Conservation (phyloP, 306 rosid species). For the Oemleria cerasiformis region DNA sequence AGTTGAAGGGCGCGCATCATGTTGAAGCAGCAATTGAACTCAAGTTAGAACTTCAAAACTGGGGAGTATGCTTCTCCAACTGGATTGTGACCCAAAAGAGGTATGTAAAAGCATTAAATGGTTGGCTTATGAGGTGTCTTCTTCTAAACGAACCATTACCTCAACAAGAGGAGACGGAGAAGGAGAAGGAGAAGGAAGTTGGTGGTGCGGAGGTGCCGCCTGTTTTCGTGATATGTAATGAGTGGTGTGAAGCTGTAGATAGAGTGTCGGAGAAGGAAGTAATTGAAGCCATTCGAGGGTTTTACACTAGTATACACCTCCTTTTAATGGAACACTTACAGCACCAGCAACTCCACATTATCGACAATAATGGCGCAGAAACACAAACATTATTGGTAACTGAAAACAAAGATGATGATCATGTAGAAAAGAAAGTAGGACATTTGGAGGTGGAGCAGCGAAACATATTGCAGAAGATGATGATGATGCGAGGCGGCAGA, state of each 20-base stretch:
- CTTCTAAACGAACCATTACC: conserved; percentile 54
- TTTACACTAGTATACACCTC: conserved; percentile 34
- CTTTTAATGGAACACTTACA: conserved; percentile 47
- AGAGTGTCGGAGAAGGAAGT: conserved; percentile 59
- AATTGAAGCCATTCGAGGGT: conserved; percentile 49
- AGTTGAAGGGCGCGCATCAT: conserved; percentile 32
- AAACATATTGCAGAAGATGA: conserved; percentile 39
- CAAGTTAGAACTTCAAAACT: conserved; percentile 61
- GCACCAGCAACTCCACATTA: too few relatives aligned
- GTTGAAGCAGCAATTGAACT: conserved; percentile 58
- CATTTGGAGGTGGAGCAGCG: conserved; percentile 49
- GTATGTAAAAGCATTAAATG: conserved; percentile 60
- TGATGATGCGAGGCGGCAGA: conserved; percentile 38
- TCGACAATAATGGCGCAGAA: too few relatives aligned
- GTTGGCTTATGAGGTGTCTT: conserved; percentile 70
- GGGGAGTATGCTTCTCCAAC: conserved; percentile 58
- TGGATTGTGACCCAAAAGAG: conserved; percentile 62
- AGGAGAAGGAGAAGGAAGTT: too few relatives aligned
- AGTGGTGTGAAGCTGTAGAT: conserved; percentile 66
- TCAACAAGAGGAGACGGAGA: too few relatives aligned
- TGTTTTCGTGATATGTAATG: conserved; percentile 52
- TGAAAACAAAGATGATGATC: conserved; percentile 57
- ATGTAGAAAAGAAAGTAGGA: conserved; percentile 47
- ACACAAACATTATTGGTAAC: too few relatives aligned
- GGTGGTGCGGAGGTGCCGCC: conserved; percentile 67